These are phyloP conservation scores for Coix lacrymajobi DNA, from an alignment of 176 grass and related monocot species.

Conservation along the genomic window DNA sequence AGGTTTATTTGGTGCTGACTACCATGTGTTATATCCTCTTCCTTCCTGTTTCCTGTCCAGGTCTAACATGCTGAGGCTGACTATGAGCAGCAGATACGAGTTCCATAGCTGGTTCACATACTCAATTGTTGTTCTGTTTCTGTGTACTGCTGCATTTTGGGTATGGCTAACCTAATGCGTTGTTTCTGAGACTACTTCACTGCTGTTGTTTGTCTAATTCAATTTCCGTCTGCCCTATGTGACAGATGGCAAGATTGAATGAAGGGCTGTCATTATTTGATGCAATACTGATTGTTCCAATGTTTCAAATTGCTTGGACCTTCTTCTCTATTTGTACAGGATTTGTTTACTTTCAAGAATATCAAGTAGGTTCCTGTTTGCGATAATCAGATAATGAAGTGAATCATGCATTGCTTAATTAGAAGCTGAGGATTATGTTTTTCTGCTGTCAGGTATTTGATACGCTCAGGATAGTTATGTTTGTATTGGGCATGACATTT, in stretches of 20 bases:
- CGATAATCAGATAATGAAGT: conserved; percentile 8
- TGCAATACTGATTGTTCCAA: conserved; percentile 94
- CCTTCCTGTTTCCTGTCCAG: conserved; percentile 34
- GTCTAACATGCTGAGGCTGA: conserved; percentile 95
- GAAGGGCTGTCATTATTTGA: conserved; percentile 95
- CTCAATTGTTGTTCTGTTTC: conserved; percentile 75
- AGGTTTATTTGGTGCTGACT: conserved; percentile 19
- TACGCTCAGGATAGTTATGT: conserved; percentile 90
- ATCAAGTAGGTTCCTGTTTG: conserved; percentile 60
- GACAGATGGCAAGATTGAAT: conserved; percentile 94
- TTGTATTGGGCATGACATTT: conserved; percentile 76
- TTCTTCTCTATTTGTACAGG: conserved; percentile 99
- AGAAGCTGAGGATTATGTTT: conserved; percentile 26
- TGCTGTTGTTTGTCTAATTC: conserved; percentile 25
- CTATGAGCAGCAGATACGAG: conserved; percentile 82
- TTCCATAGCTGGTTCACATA: conserved; percentile 98
- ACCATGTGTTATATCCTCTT: background rate
- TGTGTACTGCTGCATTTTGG: conserved; percentile 97
- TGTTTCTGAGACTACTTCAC: background rate
- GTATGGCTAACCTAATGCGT: conserved; percentile 42
- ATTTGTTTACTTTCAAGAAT: conserved; percentile 99
- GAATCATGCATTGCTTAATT: conserved; percentile 18
- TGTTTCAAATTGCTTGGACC: conserved; percentile 99
- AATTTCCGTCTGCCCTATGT: conserved; percentile 8
- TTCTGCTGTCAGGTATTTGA: conserved; percentile 59